phyloP scores from a whole-genome alignment of 768 basidiomycete genomes.

The Suillus subaureus region DNA sequence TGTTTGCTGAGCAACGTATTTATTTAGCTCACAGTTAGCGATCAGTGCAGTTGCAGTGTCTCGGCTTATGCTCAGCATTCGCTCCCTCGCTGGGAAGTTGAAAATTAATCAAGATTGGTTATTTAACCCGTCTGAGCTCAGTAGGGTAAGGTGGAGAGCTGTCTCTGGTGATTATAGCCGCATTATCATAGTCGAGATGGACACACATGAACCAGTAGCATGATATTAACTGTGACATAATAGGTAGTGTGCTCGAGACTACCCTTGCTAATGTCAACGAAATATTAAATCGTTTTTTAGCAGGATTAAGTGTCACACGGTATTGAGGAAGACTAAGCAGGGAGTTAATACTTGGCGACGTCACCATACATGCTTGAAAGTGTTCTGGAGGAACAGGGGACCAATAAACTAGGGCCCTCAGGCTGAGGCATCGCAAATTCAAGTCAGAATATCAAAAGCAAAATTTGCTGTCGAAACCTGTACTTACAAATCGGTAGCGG shows the following conservation, averaged over 20 bases:
- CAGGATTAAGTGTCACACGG: too few species aligned
- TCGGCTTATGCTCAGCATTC: constrained; percentile 18
- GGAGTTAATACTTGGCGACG: too few species aligned
- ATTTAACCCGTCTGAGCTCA: constrained; percentile 18
- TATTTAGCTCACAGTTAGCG: constrained; percentile 8
- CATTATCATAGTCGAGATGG: constrained; percentile 15
- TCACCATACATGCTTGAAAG: too few species aligned
- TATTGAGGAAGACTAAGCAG: too few species aligned
- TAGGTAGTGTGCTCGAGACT: background rate
- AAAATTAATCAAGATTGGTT: constrained; percentile 11
- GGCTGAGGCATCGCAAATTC: too few species aligned
- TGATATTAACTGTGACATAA: background rate
- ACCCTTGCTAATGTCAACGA: too few species aligned
- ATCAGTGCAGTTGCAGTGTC: constrained; percentile 14
- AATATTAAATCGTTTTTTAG: too few species aligned
- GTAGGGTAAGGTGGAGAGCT: constrained; percentile 12
- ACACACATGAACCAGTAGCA: constrained; percentile 11
- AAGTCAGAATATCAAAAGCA: too few species aligned
- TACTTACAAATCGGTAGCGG: too few species aligned
- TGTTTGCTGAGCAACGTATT: background rate
- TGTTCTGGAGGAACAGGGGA: too few species aligned
- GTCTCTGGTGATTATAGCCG: background rate
- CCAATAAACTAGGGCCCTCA: too few species aligned
- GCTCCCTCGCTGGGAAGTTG: constrained; percentile 17
- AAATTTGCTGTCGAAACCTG: too few species aligned